Evolutionary conservation across 1,284 basidiomycete genomes (phyloP).

Genomic region (Ceratorhiza oryzae-sativae): DNA sequence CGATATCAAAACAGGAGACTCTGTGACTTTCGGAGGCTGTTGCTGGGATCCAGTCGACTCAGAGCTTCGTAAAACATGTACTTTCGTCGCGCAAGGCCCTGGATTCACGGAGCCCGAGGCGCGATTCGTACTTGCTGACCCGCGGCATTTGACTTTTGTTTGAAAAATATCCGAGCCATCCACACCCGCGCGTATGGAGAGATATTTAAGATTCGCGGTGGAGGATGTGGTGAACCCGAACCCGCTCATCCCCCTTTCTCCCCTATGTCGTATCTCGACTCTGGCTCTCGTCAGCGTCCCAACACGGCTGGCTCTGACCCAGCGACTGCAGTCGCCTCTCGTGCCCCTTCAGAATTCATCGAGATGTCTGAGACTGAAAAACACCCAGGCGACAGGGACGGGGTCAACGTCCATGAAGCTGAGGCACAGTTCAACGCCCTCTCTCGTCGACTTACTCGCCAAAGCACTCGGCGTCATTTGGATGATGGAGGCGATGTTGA

Average conservation of each 20-base stretch:
- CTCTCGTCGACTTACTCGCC: conserved; percentile 34
- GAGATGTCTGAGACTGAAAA: conserved; percentile 23
- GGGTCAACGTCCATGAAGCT: conserved; percentile 26
- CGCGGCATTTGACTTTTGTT: conserved; percentile 11
- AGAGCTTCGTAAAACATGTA: background rate
- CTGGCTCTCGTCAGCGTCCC: conserved; percentile 11
- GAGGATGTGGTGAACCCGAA: background rate
- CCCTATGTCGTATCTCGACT: conserved; percentile 9
- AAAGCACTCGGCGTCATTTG: conserved; percentile 21
- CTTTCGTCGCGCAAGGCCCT: background rate
- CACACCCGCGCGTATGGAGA: background rate
- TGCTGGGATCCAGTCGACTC: background rate
- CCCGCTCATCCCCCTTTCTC: background rate
- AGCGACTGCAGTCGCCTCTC: conserved; percentile 30
- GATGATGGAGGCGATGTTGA: conserved; percentile 11
- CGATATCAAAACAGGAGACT: too few relatives aligned
- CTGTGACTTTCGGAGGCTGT: background rate
- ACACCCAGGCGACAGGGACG: background rate
- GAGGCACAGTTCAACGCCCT: conserved; percentile 33
- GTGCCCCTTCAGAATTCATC: conserved; percentile 5
- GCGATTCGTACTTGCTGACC: conserved; percentile 2
- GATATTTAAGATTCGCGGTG: background rate
- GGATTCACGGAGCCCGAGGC: background rate
- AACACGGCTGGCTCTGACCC: conserved; percentile 29
- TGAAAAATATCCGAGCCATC: background rate